phyloP scores from a whole-genome alignment of 2,329 filamentous ascomycete genomes.

The Ophiostoma novo-ulmi region DNA sequence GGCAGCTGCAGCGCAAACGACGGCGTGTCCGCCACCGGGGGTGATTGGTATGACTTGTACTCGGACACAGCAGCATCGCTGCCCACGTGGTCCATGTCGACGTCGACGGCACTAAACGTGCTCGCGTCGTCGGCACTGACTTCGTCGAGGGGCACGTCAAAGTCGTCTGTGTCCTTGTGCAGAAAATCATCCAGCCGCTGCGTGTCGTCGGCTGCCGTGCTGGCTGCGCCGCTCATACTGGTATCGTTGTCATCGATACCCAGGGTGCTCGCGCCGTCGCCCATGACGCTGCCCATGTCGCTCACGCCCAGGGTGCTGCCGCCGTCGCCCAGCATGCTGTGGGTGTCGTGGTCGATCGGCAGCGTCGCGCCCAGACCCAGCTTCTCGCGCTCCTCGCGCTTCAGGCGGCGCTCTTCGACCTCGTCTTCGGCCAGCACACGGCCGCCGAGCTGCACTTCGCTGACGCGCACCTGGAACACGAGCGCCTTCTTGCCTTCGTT shows the following conservation, averaged over 20 bases:
- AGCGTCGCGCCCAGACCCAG: constrained; percentile 10
- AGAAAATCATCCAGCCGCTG: not conserved
- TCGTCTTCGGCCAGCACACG: constrained; percentile 71
- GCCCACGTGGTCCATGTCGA: constrained; percentile 14
- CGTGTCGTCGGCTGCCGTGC: not conserved
- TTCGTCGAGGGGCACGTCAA: not conserved
- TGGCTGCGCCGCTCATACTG: not conserved
- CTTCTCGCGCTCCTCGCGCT: constrained; percentile 12
- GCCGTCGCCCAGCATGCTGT: constrained; percentile 12
- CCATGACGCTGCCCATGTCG: not conserved
- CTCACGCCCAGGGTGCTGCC: constrained; percentile 8
- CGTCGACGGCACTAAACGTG: constrained; percentile 19
- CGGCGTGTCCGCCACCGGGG: not conserved
- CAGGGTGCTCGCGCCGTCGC: not conserved
- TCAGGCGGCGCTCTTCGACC: constrained; percentile 36
- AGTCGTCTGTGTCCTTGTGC: not conserved
- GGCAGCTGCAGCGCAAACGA: not conserved
- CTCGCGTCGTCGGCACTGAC: constrained; percentile 17
- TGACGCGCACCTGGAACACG: constrained; percentile 71
- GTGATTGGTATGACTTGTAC: not conserved
- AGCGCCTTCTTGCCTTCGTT: constrained; percentile 78
- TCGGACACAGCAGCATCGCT: not conserved
- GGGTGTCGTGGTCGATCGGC: constrained; percentile 2
- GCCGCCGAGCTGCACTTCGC: constrained; percentile 76
- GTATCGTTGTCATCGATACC: not conserved